Percentiles rank a stretch among this genome's conserved stretches.
phyloP scores from a whole-genome alignment of 1,284 basidiomycete species.

The Leccinum pachyderme region DNA sequence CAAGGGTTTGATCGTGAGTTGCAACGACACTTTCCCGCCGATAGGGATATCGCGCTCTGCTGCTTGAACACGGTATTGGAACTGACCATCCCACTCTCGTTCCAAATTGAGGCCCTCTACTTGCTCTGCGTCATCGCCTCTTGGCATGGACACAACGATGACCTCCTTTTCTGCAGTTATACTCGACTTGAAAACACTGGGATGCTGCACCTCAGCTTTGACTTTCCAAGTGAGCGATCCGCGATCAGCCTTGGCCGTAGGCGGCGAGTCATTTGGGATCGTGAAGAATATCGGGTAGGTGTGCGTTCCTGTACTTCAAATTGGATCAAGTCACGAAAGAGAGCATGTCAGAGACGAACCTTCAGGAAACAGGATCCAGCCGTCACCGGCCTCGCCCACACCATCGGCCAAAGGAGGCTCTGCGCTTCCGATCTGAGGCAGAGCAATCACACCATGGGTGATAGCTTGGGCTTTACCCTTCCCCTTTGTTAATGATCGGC shows the following conservation, averaged over 20 bases:
- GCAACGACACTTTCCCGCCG: slow-evolving; percentile 80
- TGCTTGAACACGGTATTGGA: slow-evolving; percentile 82
- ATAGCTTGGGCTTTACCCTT: slow-evolving; percentile 10
- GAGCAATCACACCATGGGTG: background rate
- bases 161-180: slow-evolving; percentile 74
- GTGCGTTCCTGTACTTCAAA: slow-evolving; percentile 65
- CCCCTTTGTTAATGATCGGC: slow-evolving; percentile 24
- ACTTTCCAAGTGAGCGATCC: slow-evolving; percentile 82
- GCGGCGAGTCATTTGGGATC: slow-evolving; percentile 80
- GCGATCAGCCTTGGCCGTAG: slow-evolving; percentile 76
- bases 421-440: slow-evolving; percentile 3
- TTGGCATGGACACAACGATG: slow-evolving; percentile 73
- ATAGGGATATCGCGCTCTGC: slow-evolving; percentile 82
- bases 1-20: slow-evolving; percentile 82
- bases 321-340: slow-evolving; percentile 6
- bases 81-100: slow-evolving; percentile 88
- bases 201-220: slow-evolving; percentile 83
- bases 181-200: slow-evolving; percentile 79
- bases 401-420: slow-evolving; percentile 38
- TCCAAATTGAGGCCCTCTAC: slow-evolving; percentile 85
- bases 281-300: slow-evolving; percentile 92
- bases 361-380: slow-evolving; percentile 90
- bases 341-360: slow-evolving; percentile 46
- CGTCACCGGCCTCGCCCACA: slow-evolving; percentile 42
- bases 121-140: slow-evolving; percentile 49